Evolutionary conservation across 179 eudicot species (phyloP), one percentile per base, ranked within the genome.

Genomic region (Drosera spatulata): DNA sequence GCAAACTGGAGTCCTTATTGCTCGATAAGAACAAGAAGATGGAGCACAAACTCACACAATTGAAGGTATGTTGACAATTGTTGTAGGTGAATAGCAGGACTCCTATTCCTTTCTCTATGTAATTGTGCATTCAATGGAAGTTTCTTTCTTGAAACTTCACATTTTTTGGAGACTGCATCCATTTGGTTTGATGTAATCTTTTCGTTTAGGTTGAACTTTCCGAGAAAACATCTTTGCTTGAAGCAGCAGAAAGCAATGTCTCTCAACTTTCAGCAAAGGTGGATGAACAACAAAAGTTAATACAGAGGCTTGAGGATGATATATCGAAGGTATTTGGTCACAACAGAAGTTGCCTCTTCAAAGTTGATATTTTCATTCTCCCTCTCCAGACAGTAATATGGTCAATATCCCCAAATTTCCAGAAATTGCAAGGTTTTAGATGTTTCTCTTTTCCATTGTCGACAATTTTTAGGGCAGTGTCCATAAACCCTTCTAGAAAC

Each of bases 241-340:
- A 89, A 75, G 76, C 78, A 72, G 90, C 99, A 55, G 97, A 93
- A 80, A 73, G 72, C 56, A 86, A 85, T 85, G 74, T 82, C 10
- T 62, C 62, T 61, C 88, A 89, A 77, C 86, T 89, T 13, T 60
- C 77, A 62, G 82, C 71, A 47, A 82, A 78, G 69, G 69, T 89
- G 62, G 77, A 79, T 42, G 97, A 93, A 73, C 97, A 93, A 71
- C 80, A 89, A 57, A 80, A 75, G 68, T 75, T 93, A 53, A 86
- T 89, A 69, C 99, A 93, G 80, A 93, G 86, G 80, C 93, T 93
- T 60, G 99, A 93, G 76, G 99, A 93, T 75, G 99, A 93, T 76
- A 93, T 93, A 74, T 68, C 77, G 61, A 93, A 89, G 99, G 99
- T 84, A 71, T 39, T 69, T 48, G 33, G 6, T 44, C 41, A 38